Base-by-base conservation (phyloP, 768 basidiomycete genomes). In the Phlegmacium glaucopus region DNA sequence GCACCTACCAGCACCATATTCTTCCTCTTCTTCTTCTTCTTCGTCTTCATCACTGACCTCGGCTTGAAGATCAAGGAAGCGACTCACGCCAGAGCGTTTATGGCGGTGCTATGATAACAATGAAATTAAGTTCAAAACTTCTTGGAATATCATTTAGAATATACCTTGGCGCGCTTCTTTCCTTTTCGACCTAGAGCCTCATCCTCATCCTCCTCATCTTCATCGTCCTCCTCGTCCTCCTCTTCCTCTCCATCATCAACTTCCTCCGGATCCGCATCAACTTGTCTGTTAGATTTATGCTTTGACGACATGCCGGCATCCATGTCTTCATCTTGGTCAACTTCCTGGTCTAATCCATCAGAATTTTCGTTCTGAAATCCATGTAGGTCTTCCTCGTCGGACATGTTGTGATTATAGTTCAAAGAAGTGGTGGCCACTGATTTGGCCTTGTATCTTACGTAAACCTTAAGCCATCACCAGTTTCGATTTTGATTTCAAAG, bases 21-120 rank as follows among this genome's bases (percentile, higher is more conserved):
- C 90, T 15, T 88, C 75, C 8, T 73, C 87, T 3, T 89, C 91
- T 15, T 95, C 93, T 3, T 88, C 87, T 18, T 97, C 96, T 29
- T 96, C 95, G 4, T 97, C 96, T 15, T 98, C 96, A 26, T 96
- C 94, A 56, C 93, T 93, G 15, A 95, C 94, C 63, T 93, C 92
- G 45, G 93, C 94, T 70, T 95, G 92, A 47, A 94, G 78, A 80
- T 98, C 96, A 56, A 98, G 74, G 84, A 94, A 99, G 54, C 85
- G 84, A 62, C 82, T 88, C 18, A 80, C 77, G 13, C 76, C 72
- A 45, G 70, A 68, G 42, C 80, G 79, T 66, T 79, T 85, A 64
- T 87, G 85, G 50, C 83, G 79, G 50, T 78, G 82, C 82, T 84
- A 50, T 41, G 36, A 16, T 22, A 45, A 40, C 26, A 36, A 43